Conservation (phyloP, 1,139 yeast species). For the Candida tropicalis region DNA sequence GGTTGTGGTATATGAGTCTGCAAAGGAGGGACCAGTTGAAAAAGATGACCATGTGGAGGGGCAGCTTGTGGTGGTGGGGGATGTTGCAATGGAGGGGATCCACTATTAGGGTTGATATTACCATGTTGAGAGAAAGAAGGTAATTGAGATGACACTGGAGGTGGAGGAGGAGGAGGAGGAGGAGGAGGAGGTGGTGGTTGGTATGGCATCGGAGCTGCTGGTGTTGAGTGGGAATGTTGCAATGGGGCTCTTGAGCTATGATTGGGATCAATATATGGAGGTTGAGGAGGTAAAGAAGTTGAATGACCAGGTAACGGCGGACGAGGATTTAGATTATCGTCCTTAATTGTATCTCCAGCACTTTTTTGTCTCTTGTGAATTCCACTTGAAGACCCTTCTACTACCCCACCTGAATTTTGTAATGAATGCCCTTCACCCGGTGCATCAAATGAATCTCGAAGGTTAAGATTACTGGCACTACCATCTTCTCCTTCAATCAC, state of each 20-base stretch:
- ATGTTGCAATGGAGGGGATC: conserved; percentile 7
- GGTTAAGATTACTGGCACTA: neutral
- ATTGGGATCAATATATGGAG: neutral
- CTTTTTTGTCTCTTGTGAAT: neutral
- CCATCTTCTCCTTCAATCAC: neutral
- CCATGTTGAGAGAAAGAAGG: conserved; percentile 9
- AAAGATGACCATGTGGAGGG: conserved; percentile 5
- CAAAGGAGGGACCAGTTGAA: neutral
- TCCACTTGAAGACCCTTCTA: neutral
- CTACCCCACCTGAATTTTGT: neutral
- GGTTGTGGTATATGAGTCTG: conserved; percentile 2
- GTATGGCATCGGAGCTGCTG: neutral
- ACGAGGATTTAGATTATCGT: neutral
- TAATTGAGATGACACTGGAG: conserved; percentile 8
- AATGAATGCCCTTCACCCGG: neutral
- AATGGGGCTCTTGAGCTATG: neutral
- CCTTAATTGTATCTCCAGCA: neutral
- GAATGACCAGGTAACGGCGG: neutral
- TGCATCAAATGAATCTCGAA: neutral
- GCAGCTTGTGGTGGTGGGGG: conserved; percentile 4
- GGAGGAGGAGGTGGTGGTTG: neutral
- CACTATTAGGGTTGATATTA: conserved; percentile 3
- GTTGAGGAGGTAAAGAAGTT: neutral
- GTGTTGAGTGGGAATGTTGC: neutral
- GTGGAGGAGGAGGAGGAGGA: conserved; percentile 18